Percentiles rank a stretch among this genome's conserved stretches.
Evolutionary conservation across 352 stramenopile genomes (phyloP).

Genomic region (Plasmopara viticola): DNA sequence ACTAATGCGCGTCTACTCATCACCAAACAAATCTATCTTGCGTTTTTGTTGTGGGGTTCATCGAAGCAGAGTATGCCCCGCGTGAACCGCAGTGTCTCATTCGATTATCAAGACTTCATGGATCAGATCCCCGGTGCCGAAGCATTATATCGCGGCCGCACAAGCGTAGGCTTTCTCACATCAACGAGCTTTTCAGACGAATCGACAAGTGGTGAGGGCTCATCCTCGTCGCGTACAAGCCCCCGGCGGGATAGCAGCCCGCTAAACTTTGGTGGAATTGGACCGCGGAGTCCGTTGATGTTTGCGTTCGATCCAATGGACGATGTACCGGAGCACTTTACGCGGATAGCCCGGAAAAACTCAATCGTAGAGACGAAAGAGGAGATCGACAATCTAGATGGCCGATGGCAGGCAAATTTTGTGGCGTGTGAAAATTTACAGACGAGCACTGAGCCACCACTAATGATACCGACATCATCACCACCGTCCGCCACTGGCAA

Average conservation of each 20-base stretch:
- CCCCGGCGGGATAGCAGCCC: conserved; percentile 54
- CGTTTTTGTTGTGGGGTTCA: conserved; percentile 4
- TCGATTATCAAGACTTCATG: conserved; percentile 61
- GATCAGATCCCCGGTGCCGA: conserved; percentile 35
- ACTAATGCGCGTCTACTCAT: conserved; percentile 9
- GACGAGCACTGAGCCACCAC: conserved; percentile 19
- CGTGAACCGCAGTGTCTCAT: conserved; percentile 67
- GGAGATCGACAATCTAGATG: conserved; percentile 19
- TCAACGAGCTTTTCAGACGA: conserved; percentile 57
- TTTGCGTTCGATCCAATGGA: conserved; percentile 77
- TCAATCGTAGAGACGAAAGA: conserved; percentile 23
- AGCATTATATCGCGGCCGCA: conserved; percentile 48
- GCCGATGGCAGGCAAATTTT: conserved; percentile 23
- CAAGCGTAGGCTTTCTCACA: conserved; percentile 36
- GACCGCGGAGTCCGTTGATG: conserved; percentile 66
- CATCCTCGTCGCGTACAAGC: conserved; percentile 36
- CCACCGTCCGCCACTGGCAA: conserved; percentile 53
- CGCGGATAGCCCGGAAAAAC: conserved; percentile 7
- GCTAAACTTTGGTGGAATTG: conserved; percentile 43
- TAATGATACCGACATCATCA: conserved; percentile 47
- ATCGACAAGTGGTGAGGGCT: conserved; percentile 33
- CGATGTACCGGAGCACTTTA: conserved; percentile 39
- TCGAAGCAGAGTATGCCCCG: conserved; percentile 51
- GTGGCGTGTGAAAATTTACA: conserved; percentile 10
- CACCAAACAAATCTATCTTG: conserved; percentile 9